These are phyloP conservation scores for Lepidium didymum DNA, from an alignment of 345 rosid species.

Conservation along the genomic window DNA sequence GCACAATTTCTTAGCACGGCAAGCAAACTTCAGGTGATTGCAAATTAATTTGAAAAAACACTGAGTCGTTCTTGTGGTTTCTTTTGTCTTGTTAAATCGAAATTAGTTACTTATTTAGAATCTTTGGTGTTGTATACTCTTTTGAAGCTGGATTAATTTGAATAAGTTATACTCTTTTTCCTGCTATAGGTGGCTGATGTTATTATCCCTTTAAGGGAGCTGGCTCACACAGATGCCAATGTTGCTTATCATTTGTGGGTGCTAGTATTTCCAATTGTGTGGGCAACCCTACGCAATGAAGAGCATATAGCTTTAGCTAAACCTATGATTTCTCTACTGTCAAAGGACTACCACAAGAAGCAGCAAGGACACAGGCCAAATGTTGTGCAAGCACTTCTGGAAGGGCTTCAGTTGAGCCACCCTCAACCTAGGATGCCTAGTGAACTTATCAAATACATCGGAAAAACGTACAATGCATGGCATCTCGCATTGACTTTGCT, in stretches of 20 bases:
- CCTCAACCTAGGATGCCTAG: slow-evolving; percentile 99
- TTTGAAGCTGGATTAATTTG: slow-evolving; percentile 5
- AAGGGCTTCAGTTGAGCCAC: slow-evolving; percentile 96
- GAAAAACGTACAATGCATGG: slow-evolving; percentile 98
- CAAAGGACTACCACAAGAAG: slow-evolving; percentile 93
- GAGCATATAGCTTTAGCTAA: slow-evolving; percentile 84
- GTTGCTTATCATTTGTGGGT: slow-evolving; percentile 98
- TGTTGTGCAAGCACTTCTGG: slow-evolving; percentile 96
- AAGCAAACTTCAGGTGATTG: slow-evolving; percentile 84
- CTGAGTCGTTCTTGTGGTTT: neutral
- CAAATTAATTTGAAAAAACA: neutral
- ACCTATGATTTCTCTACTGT: slow-evolving; percentile 75
- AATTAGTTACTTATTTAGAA: neutral
- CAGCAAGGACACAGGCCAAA: slow-evolving; percentile 90
- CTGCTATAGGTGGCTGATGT: slow-evolving; percentile 75
- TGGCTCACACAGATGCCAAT: slow-evolving; percentile 87
- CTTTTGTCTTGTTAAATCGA: neutral
- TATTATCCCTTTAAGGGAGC: slow-evolving; percentile 76
- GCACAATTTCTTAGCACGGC: slow-evolving; percentile 69
- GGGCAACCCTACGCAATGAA: slow-evolving; percentile 82
- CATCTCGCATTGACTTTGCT: slow-evolving; percentile 82
- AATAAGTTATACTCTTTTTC: slow-evolving; percentile 46
- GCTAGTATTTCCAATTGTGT: slow-evolving; percentile 91
- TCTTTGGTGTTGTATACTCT: neutral
- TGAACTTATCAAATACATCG: slow-evolving; percentile 91